phyloP scores from a whole-genome alignment of 2,329 filamentous ascomycete species.

The Atkinsonella hypoxylon region DNA sequence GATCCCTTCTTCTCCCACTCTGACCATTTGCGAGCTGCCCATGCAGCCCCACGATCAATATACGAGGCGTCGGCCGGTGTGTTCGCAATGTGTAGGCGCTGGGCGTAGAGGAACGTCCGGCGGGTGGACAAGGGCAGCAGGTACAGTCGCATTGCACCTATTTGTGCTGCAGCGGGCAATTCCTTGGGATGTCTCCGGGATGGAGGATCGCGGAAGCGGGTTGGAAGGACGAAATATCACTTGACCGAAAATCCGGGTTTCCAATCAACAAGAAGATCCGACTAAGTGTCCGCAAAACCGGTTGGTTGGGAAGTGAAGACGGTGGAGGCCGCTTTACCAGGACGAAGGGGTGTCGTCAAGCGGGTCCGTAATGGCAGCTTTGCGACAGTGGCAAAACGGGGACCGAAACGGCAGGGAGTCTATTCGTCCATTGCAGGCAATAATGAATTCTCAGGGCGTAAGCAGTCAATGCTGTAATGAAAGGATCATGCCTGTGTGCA shows the following conservation, averaged over 20 bases:
- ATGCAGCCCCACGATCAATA: slow-evolving; percentile 57
- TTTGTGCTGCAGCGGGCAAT: neutral
- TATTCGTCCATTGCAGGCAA: neutral
- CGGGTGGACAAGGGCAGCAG: slow-evolving; percentile 86
- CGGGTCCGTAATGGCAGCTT: neutral
- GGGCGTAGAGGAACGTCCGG: slow-evolving; percentile 84
- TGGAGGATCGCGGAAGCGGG: neutral
- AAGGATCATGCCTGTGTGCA: neutral
- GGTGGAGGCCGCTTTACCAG: neutral
- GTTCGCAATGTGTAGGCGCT: slow-evolving; percentile 51
- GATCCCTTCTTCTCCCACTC: slow-evolving; percentile 74
- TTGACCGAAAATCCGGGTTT: too few species aligned
- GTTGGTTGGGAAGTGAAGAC: neutral
- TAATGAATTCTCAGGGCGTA: neutral
- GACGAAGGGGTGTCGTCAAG: neutral
- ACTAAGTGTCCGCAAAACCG: neutral
- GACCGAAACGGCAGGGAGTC: neutral
- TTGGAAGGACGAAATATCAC: neutral
- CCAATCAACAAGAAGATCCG: too few species aligned
- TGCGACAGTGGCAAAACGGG: neutral
- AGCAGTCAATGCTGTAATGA: too few species aligned
- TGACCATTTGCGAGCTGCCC: slow-evolving; percentile 68
- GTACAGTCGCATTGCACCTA: slow-evolving; percentile 70
- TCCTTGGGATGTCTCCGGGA: neutral
- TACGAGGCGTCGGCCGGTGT: slow-evolving; percentile 36